Evolutionary conservation across 768 basidiomycete genomes (phyloP), one percentile per base, ranked within the genome.

Genomic region (Cystobasidium ongulense): DNA sequence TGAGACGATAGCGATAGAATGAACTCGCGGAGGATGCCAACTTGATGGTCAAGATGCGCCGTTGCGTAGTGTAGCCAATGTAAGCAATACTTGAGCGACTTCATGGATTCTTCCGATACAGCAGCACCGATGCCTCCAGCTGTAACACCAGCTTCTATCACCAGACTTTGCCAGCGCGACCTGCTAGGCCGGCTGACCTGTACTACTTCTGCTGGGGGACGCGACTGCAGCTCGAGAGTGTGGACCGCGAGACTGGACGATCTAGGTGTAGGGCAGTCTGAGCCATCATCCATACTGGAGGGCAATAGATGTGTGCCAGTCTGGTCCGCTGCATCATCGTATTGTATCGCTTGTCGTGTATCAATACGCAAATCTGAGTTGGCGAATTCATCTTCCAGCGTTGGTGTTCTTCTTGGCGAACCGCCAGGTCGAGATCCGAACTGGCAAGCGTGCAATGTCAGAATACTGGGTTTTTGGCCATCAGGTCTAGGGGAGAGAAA

Each of bases 11-110:
- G 78, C 36, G 88, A 86, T 4, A 87, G 86, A 50, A 89, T 91
- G 79, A 93, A 92, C 75, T 90, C 88, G 4, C 90, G 89, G 13
- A 95, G 85, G 66, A 91, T 85, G 29, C 89, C 83, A 52, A 92
- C 93, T 78, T 93, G 92, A 1, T 88, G 87, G 78, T 93, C 91
- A 77, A 94, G 92, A 74, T 90, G 91, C 0, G 85, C 82, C 0
- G 91, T 92, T 10, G 92, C 92, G 78, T 90, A 93, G 91, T 92
- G 88, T 21, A 95, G 83, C 91, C 91, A 94, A 72, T 90, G 87
- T 33, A 95, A 80, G 81, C 90, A 92, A 79, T 93, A 94, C 79
- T 88, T 87, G 46, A 95, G 81, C 66, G 89, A 84, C 70, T 90
- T 84, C 89, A 95, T 90, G 78, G 88, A 92, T 81, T 94, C 92